Conservation (phyloP, 2,329 filamentous ascomycete genomes). For the Sarocladium strictum region DNA sequence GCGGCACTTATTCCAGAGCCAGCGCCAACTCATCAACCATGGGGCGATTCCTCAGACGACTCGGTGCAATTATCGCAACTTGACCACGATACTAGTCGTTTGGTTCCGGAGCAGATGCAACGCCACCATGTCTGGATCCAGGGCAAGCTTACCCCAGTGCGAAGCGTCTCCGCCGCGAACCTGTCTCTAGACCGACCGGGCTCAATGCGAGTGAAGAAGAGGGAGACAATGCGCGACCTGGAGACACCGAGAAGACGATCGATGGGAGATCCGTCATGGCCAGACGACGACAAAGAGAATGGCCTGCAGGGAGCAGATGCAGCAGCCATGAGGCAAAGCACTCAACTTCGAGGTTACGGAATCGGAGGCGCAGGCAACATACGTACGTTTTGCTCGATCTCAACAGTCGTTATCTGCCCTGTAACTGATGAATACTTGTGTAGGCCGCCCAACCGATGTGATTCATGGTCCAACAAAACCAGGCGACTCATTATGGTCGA, state of each 20-base stretch:
- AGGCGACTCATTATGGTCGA: neutral
- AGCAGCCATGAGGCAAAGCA: neutral
- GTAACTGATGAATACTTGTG: neutral
- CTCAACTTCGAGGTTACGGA: slow-evolving; percentile 30
- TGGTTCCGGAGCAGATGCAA: slow-evolving; percentile 22
- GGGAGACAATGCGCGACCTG: slow-evolving; percentile 3
- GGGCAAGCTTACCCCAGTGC: slow-evolving; percentile 28
- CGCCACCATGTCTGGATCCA: slow-evolving; percentile 30
- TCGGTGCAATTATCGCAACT: slow-evolving; percentile 17
- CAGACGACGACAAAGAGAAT: slow-evolving; percentile 18
- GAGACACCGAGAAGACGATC: slow-evolving; percentile 7
- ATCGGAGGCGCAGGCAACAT: slow-evolving; percentile 35
- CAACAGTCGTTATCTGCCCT: too few species aligned
- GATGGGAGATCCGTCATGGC: slow-evolving; percentile 15
- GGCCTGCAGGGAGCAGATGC: slow-evolving; percentile 12
- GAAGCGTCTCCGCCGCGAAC: slow-evolving; percentile 25
- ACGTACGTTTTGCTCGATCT: slow-evolving; percentile 21
- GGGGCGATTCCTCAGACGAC: slow-evolving; percentile 12
- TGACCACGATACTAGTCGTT: slow-evolving; percentile 24
- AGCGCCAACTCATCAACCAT: slow-evolving; percentile 6
- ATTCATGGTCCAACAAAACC: slow-evolving; percentile 15
- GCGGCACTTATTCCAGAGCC: slow-evolving; percentile 10
- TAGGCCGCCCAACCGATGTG: slow-evolving; percentile 19
- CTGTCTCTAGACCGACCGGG: slow-evolving; percentile 15
- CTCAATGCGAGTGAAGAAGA: neutral